Evolutionary conservation across 192 early-diverging fungal species (phyloP), one percentile per base, ranked within the genome.

Genomic region (Backusella liffmaniae): DNA sequence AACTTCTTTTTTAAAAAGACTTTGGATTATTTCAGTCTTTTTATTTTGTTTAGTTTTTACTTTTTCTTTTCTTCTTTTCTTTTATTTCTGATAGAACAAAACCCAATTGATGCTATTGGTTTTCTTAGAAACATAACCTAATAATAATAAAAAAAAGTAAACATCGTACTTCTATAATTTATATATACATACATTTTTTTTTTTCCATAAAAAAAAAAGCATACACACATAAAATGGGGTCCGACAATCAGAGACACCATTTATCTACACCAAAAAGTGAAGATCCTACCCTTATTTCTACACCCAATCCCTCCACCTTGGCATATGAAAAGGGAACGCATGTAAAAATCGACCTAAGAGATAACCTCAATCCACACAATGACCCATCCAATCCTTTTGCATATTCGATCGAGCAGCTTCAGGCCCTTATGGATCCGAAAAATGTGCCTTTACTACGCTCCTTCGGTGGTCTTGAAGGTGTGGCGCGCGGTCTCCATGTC

Each of bases 401-500:
- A 7, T 86, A 87, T 73, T 86, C 83, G 16, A 77, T 82, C 0
- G 68, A 75, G 6, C 80, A 86, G 36, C 80, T 91, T 23, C 77
- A 77, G 41, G 69, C 74, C 12, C 70, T 90, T 21, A 79, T 89
- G 26, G 90, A 91, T 76, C 85, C 87, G 23, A 92, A 92, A 73
- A 80, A 86, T 59, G 37, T 86, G 35, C 81, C 75, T 42, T 26
- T 74, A 51, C 75, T 91, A 5, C 39, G 56, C 21, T 36, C 21
- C 1, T 82, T 81, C 73, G 88, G 86, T 29, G 90, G 91, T 9
- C 9, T 82, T 9, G 77, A 85, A 15, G 90, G 91, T 3, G 42
- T 92, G 12, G 41, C 82, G 18, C 71, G 67, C 8, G 90, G 85
- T 30, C 71, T 92, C 13, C 80, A 85, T 41, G 80, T 86, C 1